Evolutionary conservation across 1,139 yeast species (phyloP).

Genomic region (Yamadazyma friedrichii): DNA sequence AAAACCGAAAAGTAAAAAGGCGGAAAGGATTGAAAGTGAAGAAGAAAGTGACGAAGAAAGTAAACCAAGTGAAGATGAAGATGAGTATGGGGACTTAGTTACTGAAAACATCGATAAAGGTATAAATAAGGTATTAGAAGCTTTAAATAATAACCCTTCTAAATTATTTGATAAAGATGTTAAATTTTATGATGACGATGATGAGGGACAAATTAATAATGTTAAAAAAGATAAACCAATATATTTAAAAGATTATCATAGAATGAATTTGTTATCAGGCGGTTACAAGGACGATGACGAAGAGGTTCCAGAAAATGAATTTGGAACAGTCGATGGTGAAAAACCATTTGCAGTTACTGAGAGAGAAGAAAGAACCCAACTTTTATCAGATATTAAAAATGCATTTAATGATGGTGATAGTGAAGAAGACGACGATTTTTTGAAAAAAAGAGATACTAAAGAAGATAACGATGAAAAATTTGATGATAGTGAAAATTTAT

Average conservation of each 20-base stretch:
- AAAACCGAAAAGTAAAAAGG: background rate
- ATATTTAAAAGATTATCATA: constrained; percentile 87
- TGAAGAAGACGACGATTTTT: constrained; percentile 57
- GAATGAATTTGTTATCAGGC: constrained; percentile 72
- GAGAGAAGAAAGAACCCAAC: constrained; percentile 67
- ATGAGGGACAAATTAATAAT: constrained; percentile 17
- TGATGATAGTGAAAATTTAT: background rate
- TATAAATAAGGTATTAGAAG: constrained; percentile 65
- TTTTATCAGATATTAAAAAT: constrained; percentile 71
- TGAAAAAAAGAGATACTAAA: constrained; percentile 36
- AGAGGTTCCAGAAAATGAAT: constrained; percentile 21
- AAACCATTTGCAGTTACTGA: constrained; percentile 73
- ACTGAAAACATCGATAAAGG: constrained; percentile 86
- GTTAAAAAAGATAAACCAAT: constrained; percentile 68
- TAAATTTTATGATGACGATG: constrained; percentile 65
- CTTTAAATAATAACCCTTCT: constrained; percentile 65
- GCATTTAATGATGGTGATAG: constrained; percentile 52
- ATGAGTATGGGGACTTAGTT: constrained; percentile 83
- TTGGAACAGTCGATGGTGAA: constrained; percentile 53
- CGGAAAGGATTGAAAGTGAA: background rate
- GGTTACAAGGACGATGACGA: constrained; percentile 49
- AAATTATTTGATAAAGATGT: constrained; percentile 64
- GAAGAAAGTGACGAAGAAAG: constrained; percentile 25
- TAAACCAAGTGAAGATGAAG: constrained; percentile 73
- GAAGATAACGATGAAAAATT: constrained; percentile 15